Conservation (phyloP, 2,329 filamentous ascomycete species). For the Spiromastix sp. region DNA sequence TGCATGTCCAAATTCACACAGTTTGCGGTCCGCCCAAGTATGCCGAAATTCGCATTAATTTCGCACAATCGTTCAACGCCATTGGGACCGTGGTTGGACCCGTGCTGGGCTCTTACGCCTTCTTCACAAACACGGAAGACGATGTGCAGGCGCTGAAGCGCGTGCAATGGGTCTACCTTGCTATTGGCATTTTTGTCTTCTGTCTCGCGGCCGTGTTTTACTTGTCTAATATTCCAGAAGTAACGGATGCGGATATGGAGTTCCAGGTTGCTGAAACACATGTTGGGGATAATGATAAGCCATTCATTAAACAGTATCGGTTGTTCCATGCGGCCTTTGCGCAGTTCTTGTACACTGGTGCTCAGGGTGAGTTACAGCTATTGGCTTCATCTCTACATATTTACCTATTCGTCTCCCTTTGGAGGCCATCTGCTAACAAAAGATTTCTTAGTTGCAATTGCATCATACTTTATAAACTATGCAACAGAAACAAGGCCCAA, state of each 20-base stretch:
- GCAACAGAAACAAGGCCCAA: constrained; percentile 48
- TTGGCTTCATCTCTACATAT: constrained; percentile 20
- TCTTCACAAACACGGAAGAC: constrained; percentile 55
- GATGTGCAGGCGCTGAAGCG: constrained; percentile 50
- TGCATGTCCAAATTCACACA: too few relatives aligned
- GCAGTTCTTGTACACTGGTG: constrained; percentile 72
- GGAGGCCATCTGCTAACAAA: too few relatives aligned
- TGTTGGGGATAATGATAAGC: constrained; percentile 44
- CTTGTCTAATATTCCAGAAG: constrained; percentile 58
- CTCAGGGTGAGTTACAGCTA: constrained; percentile 46
- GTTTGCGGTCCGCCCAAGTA: constrained; percentile 67
- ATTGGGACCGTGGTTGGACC: constrained; percentile 66
- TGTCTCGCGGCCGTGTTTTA: constrained; percentile 57
- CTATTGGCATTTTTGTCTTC: constrained; percentile 63
- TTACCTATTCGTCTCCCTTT: not conserved
- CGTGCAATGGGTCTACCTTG: constrained; percentile 75
- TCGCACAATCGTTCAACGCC: constrained; percentile 68
- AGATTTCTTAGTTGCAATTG: constrained; percentile 33
- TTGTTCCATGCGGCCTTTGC: constrained; percentile 66
- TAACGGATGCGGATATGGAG: constrained; percentile 60
- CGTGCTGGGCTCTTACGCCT: constrained; percentile 60
- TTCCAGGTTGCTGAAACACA: constrained; percentile 49
- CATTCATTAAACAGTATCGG: constrained; percentile 60
- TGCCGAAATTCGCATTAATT: constrained; percentile 65
- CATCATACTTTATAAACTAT: constrained; percentile 64